Evolutionary conservation across 352 stramenopile species (phyloP), one percentile per base, ranked within the genome.

Genomic region (Phytopythium helicoides): DNA sequence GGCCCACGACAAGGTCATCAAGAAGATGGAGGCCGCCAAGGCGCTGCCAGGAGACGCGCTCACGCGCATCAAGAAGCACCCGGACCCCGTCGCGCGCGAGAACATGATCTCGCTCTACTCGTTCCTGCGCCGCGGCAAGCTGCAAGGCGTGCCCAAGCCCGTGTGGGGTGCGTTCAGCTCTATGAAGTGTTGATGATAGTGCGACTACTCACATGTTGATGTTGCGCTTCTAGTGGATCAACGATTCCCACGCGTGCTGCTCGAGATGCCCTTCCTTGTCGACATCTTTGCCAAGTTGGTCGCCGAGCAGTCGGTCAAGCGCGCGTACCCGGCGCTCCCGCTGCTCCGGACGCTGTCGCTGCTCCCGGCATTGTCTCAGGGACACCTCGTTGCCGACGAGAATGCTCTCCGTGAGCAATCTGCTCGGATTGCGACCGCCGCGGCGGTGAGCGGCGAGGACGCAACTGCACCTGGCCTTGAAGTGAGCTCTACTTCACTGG

Each of bases 61-160:
- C 14, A 62, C 58, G 8, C 82, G 82, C 28, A 89, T 93, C 58
- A 88, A 87, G 67, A 93, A 93, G 59, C 78, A 91, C 49, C 60
- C 71, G 26, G 60, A 93, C 39, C 75, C 73, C 0, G 74, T 89
- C 35, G 80, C 78, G 18, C 60, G 85, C 14, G 82, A 93, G 54
- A 90, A 92, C 54, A 87, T 94, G 70, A 75, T 94, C 51, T 81
- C 85, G 21, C 28, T 92, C 49, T 92, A 94, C 56, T 79, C 88
- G 55, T 92, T 75, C 49, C 54, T 92, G 16, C 80, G 80, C 23
- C 83, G 81, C 14, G 71, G 77, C 56, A 90, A 92, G 48, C 60
- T 89, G 16, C 67, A 66, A 1, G 76, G 78, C 21, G 73, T 94
- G 3, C 67, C 76, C 21, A 85, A 85, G 56, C 85, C 81, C 9